Evolutionary conservation across 2,329 filamentous ascomycete genomes (phyloP), one percentile per base, ranked within the genome.

Genomic region (Aspergillus nomiae): DNA sequence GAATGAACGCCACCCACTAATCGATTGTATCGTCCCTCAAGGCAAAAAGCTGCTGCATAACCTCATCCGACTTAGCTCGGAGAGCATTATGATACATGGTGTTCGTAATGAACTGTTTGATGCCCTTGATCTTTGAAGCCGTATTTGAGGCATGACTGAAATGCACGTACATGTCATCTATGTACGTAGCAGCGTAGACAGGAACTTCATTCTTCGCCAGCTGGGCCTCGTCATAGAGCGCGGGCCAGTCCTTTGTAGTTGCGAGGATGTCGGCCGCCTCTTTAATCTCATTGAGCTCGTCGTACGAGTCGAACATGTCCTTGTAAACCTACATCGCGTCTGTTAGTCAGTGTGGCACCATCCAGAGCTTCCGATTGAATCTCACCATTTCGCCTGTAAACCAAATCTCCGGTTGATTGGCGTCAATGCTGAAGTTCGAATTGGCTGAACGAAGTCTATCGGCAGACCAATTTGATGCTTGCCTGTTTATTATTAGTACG

Each of bases 151-250:
- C 90, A 60, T 93, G 80, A 8, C 87, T 87, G 69, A 87, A 91
- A 72, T 96, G 91, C 34, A 98, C 94, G 72, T 96, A 97, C 91
- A 97, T 95, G 74, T 97, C 93, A 66, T 97, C 90, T 5, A 92
- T 76, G 70, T 91, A 98, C 2, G 88, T 90, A 0, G 91, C 92
- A 1, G 93, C 90, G 72, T 95, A 97, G 0, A 96, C 88, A 0
- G 94, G 94, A 0, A 97, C 92, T 63, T 89, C 83, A 71, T 97
- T 97, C 70, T 84, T 86, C 21, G 84, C 85, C 55, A 97, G 82
- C 76, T 91, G 89, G 59, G 86, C 85, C 65, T 87, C 82, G 71
- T 96, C 87, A 75, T 97, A 97, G 5, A 97, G 82, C 0, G 82
- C 79, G 2, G 89, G 86, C 94, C 94, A 97, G 65, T 89, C 85